Conservation (phyloP, 2,329 filamentous ascomycete genomes). For the Dothistroma septosporum region DNA sequence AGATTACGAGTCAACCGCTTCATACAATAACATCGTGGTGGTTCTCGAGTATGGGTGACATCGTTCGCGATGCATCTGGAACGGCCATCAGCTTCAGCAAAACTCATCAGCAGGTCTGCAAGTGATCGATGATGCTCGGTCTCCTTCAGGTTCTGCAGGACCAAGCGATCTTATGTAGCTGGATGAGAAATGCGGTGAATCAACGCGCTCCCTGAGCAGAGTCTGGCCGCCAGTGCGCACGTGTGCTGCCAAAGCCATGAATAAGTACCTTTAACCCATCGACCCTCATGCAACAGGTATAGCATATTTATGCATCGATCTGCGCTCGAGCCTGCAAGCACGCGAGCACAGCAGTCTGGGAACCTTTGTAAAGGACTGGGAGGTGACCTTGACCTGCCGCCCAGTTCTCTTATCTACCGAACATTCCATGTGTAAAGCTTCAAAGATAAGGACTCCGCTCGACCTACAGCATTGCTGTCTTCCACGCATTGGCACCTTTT, state of each 20-base stretch:
- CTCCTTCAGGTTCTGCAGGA: neutral
- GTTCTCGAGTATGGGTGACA: too few relatives aligned
- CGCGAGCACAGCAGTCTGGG: neutral
- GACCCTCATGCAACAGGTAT: neutral
- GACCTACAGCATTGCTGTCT: neutral
- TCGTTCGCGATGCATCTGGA: neutral
- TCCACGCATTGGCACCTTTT: neutral
- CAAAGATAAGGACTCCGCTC: neutral
- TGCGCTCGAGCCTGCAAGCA: neutral
- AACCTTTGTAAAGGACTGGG: neutral
- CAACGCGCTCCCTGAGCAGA: neutral
- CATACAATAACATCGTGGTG: too few relatives aligned
- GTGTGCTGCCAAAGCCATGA: neutral
- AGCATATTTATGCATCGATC: neutral
- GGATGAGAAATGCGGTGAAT: too few relatives aligned
- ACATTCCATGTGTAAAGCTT: neutral
- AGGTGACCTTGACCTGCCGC: neutral
- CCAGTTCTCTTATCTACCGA: neutral
- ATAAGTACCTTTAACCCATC: neutral
- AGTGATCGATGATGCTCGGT: neutral
- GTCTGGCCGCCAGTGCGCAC: neutral
- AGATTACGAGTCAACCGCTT: too few relatives aligned
- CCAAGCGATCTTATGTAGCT: too few relatives aligned
- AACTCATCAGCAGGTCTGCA: neutral
- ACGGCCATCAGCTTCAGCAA: neutral